Conservation (phyloP, 2,329 filamentous ascomycete genomes). For the Fusarium piperis region DNA sequence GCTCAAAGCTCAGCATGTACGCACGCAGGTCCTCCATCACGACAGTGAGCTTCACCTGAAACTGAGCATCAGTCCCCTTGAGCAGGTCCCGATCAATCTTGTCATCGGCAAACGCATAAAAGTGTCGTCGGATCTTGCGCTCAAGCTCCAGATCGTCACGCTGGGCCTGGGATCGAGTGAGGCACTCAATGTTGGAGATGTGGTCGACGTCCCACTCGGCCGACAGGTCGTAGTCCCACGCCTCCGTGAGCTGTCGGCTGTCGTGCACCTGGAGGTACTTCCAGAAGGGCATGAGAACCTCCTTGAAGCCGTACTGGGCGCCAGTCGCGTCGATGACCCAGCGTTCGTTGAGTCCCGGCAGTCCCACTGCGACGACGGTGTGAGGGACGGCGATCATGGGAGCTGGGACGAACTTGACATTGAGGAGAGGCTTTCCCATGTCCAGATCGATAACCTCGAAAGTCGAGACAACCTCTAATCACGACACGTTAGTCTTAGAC, state of each 20-base stretch:
- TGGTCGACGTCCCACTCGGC: constrained; percentile 25
- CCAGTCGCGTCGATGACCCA: constrained; percentile 25
- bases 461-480: neutral
- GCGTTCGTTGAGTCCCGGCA: neutral
- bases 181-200: neutral
- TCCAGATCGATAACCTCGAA: neutral
- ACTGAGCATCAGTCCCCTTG: constrained; percentile 12
- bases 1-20: constrained; percentile 5
- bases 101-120: constrained; percentile 9
- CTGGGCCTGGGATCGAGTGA: constrained; percentile 1
- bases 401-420: constrained; percentile 9
- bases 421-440: constrained; percentile 3
- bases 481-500: neutral
- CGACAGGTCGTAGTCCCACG: neutral
- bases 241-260: neutral
- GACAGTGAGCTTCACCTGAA: constrained; percentile 4
- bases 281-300: constrained; percentile 15
- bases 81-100: constrained; percentile 1
- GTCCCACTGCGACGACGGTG: constrained; percentile 4
- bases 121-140: constrained; percentile 13
- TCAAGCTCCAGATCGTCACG: constrained; percentile 3
- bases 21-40: neutral
- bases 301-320: constrained; percentile 28
- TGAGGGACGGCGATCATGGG: neutral
- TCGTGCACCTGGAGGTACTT: constrained; percentile 13